Evolutionary conservation across 2,329 filamentous ascomycete genomes (phyloP).

Genomic region (Sarocladium strictum): DNA sequence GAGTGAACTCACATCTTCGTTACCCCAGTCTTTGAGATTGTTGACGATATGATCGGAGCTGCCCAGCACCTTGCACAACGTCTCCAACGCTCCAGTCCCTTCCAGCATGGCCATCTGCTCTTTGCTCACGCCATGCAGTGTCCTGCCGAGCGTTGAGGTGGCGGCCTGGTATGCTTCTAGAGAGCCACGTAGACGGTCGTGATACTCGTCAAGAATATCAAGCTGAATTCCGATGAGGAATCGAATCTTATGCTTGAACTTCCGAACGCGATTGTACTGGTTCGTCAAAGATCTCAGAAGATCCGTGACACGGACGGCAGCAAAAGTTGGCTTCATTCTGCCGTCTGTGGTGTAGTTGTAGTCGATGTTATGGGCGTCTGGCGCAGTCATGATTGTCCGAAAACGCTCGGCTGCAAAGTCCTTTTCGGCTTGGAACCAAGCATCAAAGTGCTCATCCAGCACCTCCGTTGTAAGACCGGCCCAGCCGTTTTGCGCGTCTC

Average conservation of each 20-base stretch:
- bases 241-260: constrained; percentile 80
- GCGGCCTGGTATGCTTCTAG: constrained; percentile 82
- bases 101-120: constrained; percentile 75
- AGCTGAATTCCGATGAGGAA: constrained; percentile 95
- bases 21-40: constrained; percentile 87
- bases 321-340: constrained; percentile 87
- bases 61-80: constrained; percentile 84
- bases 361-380: constrained; percentile 78
- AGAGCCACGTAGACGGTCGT: constrained; percentile 70
- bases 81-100: constrained; percentile 78
- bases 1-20: constrained; percentile 62
- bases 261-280: constrained; percentile 74
- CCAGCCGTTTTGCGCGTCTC: constrained; percentile 65
- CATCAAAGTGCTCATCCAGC: constrained; percentile 70
- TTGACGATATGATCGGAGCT: constrained; percentile 89
- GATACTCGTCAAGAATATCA: constrained; percentile 82
- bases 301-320: constrained; percentile 81
- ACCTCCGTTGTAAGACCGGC: constrained; percentile 78
- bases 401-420: constrained; percentile 85
- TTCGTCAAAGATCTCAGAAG: constrained; percentile 80
- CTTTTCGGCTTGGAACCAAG: constrained; percentile 86
- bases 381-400: constrained; percentile 69
- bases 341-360: constrained; percentile 73
- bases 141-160: constrained; percentile 80
- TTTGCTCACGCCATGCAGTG: constrained; percentile 70